Base-by-base conservation (phyloP, 768 basidiomycete species). In the Gymnopilus dilepis region DNA sequence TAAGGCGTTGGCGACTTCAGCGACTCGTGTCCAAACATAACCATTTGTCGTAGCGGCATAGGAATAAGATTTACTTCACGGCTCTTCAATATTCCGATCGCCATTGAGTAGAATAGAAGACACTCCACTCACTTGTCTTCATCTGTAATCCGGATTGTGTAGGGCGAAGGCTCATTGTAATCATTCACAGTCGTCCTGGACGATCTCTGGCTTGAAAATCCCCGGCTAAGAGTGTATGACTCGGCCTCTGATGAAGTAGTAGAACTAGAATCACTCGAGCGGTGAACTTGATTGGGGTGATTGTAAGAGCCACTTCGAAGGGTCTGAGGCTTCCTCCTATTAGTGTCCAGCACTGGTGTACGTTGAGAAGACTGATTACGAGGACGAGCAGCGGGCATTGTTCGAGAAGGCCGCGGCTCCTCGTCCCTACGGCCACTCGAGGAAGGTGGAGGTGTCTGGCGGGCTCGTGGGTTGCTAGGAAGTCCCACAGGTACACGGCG, bases 11-110 rank as follows among this genome's bases (percentile, higher is more conserved):
- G 87, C 84, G 15, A 81, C 82, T 22, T 76, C 74, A n/a, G 85
- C 77, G 8, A 88, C 82, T 37, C 81, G 80, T 60, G 76, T 80
- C 89, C 89, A 89, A 24, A 54, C 59, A 52, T 61, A 63, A n/a
- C 48, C 61, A 60, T 43, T 42, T 19, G 64, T 61, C 19, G 56
- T 62, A 31, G 37, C 41, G 55, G 55, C 24, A 31, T 31, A 28
- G n/a, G 47, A 50, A 50, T 50, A 31, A 48, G n/a, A 28, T 31
- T 52, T 57, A 43, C 45, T 34, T 22, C 28, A 28, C 26, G 22
- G 28, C 4, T 57, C 26, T 12, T 52, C 22, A 42, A 41, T 56
- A 56, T 56, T 56, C 19, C 54, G 56, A 37, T 58, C 30, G 19
- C 37, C 33, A 58, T 37, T 24, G 28, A 31, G 17, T 21, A 40